phyloP scores from a whole-genome alignment of 2,329 filamentous ascomycete species.

The Pleoardoris graminearum region DNA sequence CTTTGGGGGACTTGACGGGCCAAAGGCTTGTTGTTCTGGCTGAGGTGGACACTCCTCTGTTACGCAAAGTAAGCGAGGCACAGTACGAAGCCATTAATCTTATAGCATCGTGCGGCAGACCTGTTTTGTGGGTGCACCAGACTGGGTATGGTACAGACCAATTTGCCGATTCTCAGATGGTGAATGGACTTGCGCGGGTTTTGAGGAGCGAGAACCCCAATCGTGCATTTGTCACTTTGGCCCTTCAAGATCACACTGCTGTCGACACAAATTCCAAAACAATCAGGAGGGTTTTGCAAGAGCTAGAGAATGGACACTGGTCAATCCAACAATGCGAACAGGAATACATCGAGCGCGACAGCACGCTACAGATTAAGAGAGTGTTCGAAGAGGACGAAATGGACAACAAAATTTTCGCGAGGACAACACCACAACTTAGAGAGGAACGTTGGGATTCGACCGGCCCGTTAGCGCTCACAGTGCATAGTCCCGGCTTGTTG shows the following conservation, averaged over 20 bases:
- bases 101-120: neutral
- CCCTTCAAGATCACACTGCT: neutral
- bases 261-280: neutral
- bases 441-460: neutral
- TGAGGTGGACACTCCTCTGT: neutral
- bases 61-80: neutral
- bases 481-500: neutral
- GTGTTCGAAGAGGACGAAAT: neutral
- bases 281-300: neutral
- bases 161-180: neutral
- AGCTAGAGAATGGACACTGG: neutral
- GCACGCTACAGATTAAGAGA: neutral
- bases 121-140: neutral
- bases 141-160: neutral
- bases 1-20: neutral
- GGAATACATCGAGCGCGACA: neutral
- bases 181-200: neutral
- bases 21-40: neutral
- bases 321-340: neutral
- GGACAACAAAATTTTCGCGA: neutral
- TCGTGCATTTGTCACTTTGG: neutral
- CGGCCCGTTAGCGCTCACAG: neutral
- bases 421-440: neutral
- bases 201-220: neutral
- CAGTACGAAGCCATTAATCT: neutral